Base-by-base conservation (phyloP, 495 filamentous ascomycete genomes). In the Xylaria curta region DNA sequence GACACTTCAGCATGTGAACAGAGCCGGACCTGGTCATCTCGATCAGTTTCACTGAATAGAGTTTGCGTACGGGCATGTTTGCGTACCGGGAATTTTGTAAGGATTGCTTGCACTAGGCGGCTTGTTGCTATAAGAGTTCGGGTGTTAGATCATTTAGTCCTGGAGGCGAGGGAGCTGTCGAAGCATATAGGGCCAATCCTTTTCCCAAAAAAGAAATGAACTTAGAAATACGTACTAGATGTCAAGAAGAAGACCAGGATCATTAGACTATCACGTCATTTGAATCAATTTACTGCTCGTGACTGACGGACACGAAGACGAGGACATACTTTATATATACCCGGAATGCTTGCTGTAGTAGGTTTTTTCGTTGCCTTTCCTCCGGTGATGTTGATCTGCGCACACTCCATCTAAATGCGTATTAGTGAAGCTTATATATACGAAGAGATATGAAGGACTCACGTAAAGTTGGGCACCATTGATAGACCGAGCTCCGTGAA, bases 401-500 rank as follows among this genome's bases (percentile, higher is more conserved):
- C 84, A 72, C 84, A 85, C 78, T 86, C 84, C 84, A 85, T 84
- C 80, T 81, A 44, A 1, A 15, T 3, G 17, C 12, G 59, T 47
- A 46, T 74, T n/a, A 73, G 68, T 21, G 13, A 65, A 21, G 17
- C 24, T 38, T 9, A 9, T 36, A 65, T 79, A 68, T 60, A 72
- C 36, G 7, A 19, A 1, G 17, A 42, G 15, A 67, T 31, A 51
- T 13, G 24, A 31, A 31, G 24, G 44, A 75, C 78, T 53, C 73
- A 86, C 84, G 63, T 87, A 89, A 31, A 89, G 81, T 75, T 89
- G 86, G 3, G 86, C 85, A 7, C 83, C 81, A 12, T 76, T 80
- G 0, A 65, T 38, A 0, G 76, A 77, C 0, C 79, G 68, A 0
- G 83, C 84, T 36, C 70, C 81, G 66, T 89, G 87, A 6, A 88